Evolutionary conservation across 2,329 filamentous ascomycete genomes (phyloP), one percentile per base, ranked within the genome.

Genomic region (Ascochyta fabae): DNA sequence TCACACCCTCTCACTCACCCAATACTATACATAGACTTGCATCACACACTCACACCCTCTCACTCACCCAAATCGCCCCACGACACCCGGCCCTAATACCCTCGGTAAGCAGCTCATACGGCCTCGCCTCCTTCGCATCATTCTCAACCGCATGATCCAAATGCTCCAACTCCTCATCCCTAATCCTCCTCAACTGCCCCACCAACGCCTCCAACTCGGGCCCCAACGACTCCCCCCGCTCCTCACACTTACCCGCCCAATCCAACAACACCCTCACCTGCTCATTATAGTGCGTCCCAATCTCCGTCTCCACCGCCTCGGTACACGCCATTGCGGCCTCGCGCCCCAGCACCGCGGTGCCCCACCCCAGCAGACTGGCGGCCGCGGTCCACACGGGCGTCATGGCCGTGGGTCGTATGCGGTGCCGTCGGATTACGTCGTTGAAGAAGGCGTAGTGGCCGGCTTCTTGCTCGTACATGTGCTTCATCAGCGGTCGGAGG

Each of bases 271-370:
- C 84, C 24, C 91, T 82, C 38, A 99, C 92, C 79, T 99, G 95
- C 61, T 87, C 87, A 73, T 98, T 98, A 75, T 99, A 99, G 78
- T 99, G 95, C 26, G 87, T 87, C 2, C 95, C 95, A 60, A 99
- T 99, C 80, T 98, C 95, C 6, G 94, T 99, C 82, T 99, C 95
- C 1, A 99, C 94, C 1, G 95, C 95, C 78, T 99, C 95, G 0
- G 95, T 98, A 74, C 95, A 99, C 12, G 95, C 95, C 95, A 99
- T 99, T 33, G 95, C 94, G 2, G 94, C 93, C 78, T 98, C 92
- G 44, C 92, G 86, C 0, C 95, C 93, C 83, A 99, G 84, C 38
- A 95, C 78, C 0, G 90, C 95, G 0, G 95, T 99, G 4, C 86
- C 84, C 92, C 95, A 97, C 16, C 95, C 95, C 7, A 99, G 78